Percentiles rank a stretch among this genome's conserved stretches.
Evolutionary conservation across 1,284 basidiomycete genomes (phyloP).

Genomic region (Ustilago esculenta): DNA sequence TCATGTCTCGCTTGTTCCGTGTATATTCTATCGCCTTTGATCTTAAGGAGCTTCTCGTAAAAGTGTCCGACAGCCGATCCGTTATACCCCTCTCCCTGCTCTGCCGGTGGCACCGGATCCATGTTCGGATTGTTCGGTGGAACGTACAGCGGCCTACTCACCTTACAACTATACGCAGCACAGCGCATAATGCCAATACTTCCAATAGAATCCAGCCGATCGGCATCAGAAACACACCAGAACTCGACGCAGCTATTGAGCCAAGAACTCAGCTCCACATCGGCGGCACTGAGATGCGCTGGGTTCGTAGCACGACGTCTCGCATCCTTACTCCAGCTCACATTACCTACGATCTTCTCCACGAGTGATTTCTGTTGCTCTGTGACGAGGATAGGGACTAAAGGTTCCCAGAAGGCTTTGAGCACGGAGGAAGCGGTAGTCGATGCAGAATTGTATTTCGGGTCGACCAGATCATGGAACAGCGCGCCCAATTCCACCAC

Average conservation of each 20-base stretch:
- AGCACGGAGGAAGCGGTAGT: conserved; percentile 11
- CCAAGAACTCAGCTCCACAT: conserved; percentile 71
- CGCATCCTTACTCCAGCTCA: conserved; percentile 87
- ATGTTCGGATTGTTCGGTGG: conserved; percentile 38
- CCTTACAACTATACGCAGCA: conserved; percentile 79
- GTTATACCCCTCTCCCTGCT: conserved; percentile 66
- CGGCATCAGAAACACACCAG: conserved; percentile 91
- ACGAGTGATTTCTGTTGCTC: conserved; percentile 48
- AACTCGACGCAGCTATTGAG: conserved; percentile 80
- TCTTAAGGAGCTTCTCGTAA: conserved; percentile 74
- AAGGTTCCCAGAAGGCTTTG: conserved; percentile 14
- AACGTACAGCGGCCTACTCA: conserved; percentile 76
- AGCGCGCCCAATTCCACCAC: conserved; percentile 80
- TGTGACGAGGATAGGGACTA: background rate
- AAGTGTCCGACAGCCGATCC: conserved; percentile 83
- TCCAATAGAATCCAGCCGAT: conserved; percentile 89
- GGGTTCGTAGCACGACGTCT: conserved; percentile 1
- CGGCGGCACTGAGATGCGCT: background rate
- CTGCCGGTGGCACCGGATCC: conserved; percentile 42
- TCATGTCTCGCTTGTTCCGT: conserved; percentile 76
- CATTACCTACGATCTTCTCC: conserved; percentile 77
- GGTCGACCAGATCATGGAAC: conserved; percentile 87
- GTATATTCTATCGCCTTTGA: conserved; percentile 52
- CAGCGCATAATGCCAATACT: conserved; percentile 87
- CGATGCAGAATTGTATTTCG: conserved; percentile 74